Base-by-base conservation (phyloP, 495 filamentous ascomycete genomes). In the Penicillium chermesinum region DNA sequence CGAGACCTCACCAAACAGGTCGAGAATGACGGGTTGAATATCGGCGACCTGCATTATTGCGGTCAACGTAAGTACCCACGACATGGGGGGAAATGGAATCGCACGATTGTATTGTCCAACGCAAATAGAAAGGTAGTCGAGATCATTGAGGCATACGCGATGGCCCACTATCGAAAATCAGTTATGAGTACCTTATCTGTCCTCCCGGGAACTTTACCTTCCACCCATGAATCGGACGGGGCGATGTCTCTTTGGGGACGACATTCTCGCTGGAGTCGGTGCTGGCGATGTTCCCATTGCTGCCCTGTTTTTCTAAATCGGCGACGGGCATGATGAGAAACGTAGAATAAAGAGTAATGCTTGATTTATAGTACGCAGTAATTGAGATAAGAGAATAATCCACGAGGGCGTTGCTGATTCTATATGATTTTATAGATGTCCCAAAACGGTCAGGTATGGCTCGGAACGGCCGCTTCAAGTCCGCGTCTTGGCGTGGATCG, bases 61-160 rank as follows among this genome's bases (percentile, higher is more conserved):
- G n/a, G n/a, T n/a, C n/a, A n/a, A n/a, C n/a, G n/a, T 39, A 35
- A 39, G 39, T 18, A 20, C 15, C 33, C 16, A 18, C 43, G 20
- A 46, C 33, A 30, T 38, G 16, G 2, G 27, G 9, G 19, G 18
- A 2, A 19, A 22, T 8, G 7, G 9, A 9, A n/a, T 25, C 14
- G 17, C 27, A 44, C 41, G 14, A 44, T 44, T 9, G 41, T 44
- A 7, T 18, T 16, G 18, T 44, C 41, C 1, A 44, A 15, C 22
- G 41, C 41, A 14, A 44, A 44, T n/a, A 44, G 41, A 34, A 44
- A 44, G 7, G 25, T 22, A n/a, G 40, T 42, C n/a, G 21, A 42
- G 5, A 42, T 15, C 21, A 42, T 22, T 3, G 21, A 30, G 2
- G 21, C 21, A 9, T 42, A 42, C 9, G 40, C 39, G 27, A 42